phyloP scores from a whole-genome alignment of 805 yeast species.

The Saturnispora kantuleensis region DNA sequence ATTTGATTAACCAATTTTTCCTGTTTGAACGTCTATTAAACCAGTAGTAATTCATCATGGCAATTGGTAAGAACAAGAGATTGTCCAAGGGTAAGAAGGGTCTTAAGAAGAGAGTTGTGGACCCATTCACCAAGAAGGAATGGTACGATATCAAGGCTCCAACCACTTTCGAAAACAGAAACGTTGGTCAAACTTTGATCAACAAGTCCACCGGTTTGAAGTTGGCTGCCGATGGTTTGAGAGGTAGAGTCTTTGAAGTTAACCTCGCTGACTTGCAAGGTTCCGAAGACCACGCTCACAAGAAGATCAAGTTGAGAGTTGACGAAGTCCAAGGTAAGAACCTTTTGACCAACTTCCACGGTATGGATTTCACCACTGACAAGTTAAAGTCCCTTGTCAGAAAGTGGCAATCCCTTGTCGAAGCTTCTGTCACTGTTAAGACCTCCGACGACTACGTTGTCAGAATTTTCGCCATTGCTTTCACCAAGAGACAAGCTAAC shows the following conservation, averaged over 20 bases:
- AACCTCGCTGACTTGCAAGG: conserved; percentile 96
- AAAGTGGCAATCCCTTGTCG: conserved; percentile 98
- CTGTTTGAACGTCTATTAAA: conserved; percentile 2
- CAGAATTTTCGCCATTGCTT: conserved; percentile 94
- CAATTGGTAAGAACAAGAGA: conserved; percentile 65
- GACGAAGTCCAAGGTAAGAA: conserved; percentile 99
- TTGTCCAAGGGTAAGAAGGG: conserved; percentile 90
- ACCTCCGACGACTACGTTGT: conserved; percentile 95
- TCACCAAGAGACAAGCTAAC: conserved; percentile 96
- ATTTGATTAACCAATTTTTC: conserved; percentile 2
- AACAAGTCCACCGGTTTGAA: conserved; percentile 97
- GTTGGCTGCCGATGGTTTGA: conserved; percentile 96
- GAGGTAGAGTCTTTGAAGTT: conserved; percentile 95
- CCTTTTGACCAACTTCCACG: conserved; percentile 99
- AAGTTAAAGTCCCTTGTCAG: conserved; percentile 95
- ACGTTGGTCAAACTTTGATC: conserved; percentile 96
- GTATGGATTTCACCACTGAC: conserved; percentile 96
- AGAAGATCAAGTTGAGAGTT: conserved; percentile 94
- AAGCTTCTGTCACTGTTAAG: conserved; percentile 96
- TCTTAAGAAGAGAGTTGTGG: conserved; percentile 97
- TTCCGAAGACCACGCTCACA: conserved; percentile 97
- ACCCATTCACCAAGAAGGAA: conserved; percentile 98
- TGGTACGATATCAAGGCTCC: conserved; percentile 99
- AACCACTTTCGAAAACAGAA: conserved; percentile 96
- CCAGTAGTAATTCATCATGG: conserved; percentile 33